Evolutionary conservation across 345 rosid genomes (phyloP), one percentile per base, ranked within the genome.

Genomic region (Fremontodendron californicum): DNA sequence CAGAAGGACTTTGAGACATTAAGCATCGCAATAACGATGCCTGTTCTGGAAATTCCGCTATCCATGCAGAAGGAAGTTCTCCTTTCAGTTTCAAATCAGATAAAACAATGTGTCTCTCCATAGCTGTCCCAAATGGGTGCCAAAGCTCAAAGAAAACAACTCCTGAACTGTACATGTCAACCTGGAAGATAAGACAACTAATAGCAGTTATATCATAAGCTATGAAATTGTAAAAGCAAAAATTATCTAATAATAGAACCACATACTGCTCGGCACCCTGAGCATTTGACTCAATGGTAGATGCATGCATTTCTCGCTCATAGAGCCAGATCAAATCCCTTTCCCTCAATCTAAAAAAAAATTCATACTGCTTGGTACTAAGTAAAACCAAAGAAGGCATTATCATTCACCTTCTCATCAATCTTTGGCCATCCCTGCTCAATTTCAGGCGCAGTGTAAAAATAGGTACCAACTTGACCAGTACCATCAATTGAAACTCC

Each of bases 371-470:
- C 21, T 64, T 21, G 37, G 58, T 78, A 73, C 77, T 74, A 61
- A 65, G 75, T 79, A 79, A 48, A 61, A 43, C 43, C 43, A 49
- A 69, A 69, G 73, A 74, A 62, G 79, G 11, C 27, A 57, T 39
- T 70, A 71, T 75, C 51, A 75, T 78, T 78, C 52, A 95, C 99
- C 97, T 91, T 95, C 85, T 95, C 99, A 85, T 95, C 96, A 80
- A 95, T 93, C 87, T 90, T 95, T 67, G 99, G 98, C 99, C 99
- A 95, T 39, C 90, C 88, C 83, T 95, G 99, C 85, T 95, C 99
- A 81, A 95, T 95, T 87, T 95, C 99, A 67, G 99, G 99, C 12
- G 99, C 99, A 78, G 98, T 95, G 73, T 95, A 95, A 71, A 95
- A 93, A 79, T 90, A 95, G 58, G 99, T 95, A 80, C 99, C 99